Conservation (phyloP, 75 land plant genomes). For the Pinus taeda region DNA sequence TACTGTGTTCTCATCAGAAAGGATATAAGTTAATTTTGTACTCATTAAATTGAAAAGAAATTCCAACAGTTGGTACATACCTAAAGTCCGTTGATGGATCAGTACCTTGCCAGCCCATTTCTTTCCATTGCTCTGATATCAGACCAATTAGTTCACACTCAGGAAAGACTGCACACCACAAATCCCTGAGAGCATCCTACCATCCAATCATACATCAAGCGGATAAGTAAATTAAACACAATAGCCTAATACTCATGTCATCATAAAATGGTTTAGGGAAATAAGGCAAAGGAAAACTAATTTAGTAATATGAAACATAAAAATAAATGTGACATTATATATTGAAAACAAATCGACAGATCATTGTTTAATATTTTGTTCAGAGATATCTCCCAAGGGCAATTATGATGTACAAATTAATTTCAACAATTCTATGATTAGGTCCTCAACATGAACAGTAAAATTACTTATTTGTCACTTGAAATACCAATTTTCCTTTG, state of each 20-base stretch:
- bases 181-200: constrained; percentile 75
- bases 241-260: neutral
- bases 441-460: neutral
- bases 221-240: neutral
- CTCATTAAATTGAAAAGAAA: neutral
- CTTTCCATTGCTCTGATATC: constrained; percentile 96
- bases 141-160: constrained; percentile 50
- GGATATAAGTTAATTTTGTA: neutral
- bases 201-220: constrained; percentile 6
- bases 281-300: neutral
- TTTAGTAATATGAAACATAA: neutral
- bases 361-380: neutral
- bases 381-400: neutral
- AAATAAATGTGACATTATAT: neutral
- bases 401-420: neutral
- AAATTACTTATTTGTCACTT: neutral
- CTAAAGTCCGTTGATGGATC: constrained; percentile 99
- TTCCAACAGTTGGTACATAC: constrained; percentile 14
- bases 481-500: neutral
- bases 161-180: constrained; percentile 87
- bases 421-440: neutral
- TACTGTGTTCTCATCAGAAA: neutral
- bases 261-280: neutral
- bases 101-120: constrained; percentile 99
- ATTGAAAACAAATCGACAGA: neutral